Evolutionary conservation across 1,139 yeast genomes (phyloP).

Genomic region (Magnusiomyces fungicola): DNA sequence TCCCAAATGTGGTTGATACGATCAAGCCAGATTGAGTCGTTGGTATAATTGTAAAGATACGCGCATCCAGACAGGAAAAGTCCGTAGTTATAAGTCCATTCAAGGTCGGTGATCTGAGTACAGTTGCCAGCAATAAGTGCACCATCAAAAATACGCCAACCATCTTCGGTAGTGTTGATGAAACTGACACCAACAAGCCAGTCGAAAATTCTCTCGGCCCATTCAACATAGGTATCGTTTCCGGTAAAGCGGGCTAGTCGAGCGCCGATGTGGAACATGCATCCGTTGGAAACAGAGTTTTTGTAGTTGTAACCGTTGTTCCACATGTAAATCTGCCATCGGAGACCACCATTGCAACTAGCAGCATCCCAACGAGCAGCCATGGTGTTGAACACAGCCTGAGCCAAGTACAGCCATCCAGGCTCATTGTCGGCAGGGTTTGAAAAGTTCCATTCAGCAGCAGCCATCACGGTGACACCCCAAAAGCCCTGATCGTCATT

Average conservation of each 20-base stretch:
- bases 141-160: constrained; percentile 63
- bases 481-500: constrained; percentile 92
- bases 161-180: constrained; percentile 38
- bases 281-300: constrained; percentile 85
- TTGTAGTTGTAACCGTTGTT: constrained; percentile 90
- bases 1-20: constrained; percentile 36
- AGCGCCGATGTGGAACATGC: constrained; percentile 81
- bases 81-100: constrained; percentile 90
- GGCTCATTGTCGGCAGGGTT: constrained; percentile 49
- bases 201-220: constrained; percentile 74
- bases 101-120: constrained; percentile 46
- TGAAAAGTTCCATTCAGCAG: constrained; percentile 72
- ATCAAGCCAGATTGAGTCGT: constrained; percentile 56
- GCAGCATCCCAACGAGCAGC: constrained; percentile 73
- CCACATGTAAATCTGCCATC: constrained; percentile 97
- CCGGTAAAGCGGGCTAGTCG: constrained; percentile 74
- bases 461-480: constrained; percentile 79
- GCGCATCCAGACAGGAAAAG: constrained; percentile 76
- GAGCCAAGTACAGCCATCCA: constrained; percentile 65
- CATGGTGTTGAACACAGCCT: constrained; percentile 87
- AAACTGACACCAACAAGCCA: constrained; percentile 68
- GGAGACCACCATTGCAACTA: constrained; percentile 76
- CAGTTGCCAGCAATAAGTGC: constrained; percentile 60
- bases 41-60: constrained; percentile 68
- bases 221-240: constrained; percentile 63